These are phyloP conservation scores for Ganoderma lingzhi DNA, from an alignment of 1,284 basidiomycete genomes.

Conservation along the genomic window DNA sequence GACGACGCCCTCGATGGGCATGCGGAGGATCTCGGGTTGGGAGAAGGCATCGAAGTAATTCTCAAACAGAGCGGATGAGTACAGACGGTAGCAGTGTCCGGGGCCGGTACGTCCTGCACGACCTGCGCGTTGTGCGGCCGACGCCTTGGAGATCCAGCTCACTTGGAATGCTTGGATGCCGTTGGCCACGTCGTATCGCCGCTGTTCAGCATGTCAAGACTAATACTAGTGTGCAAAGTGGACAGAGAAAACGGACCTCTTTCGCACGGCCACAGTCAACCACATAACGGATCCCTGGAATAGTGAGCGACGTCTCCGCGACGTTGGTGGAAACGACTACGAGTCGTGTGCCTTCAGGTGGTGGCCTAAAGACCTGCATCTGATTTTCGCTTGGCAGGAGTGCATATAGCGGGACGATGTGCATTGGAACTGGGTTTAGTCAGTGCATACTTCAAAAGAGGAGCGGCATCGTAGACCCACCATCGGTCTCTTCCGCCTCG, in stretches of 20 bases:
- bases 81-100: slow-evolving; percentile 83
- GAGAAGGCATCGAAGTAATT: slow-evolving; percentile 91
- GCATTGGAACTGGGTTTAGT: slow-evolving; percentile 61
- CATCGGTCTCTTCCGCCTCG: slow-evolving; percentile 65
- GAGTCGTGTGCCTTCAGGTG: slow-evolving; percentile 69
- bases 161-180: slow-evolving; percentile 80
- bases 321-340: slow-evolving; percentile 84
- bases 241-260: slow-evolving; percentile 58
- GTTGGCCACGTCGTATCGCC: slow-evolving; percentile 64
- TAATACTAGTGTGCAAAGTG: neutral
- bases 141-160: slow-evolving; percentile 81
- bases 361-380: slow-evolving; percentile 75
- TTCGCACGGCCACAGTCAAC: slow-evolving; percentile 82
- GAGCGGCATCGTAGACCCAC: slow-evolving; percentile 46
- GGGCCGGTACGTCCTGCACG: slow-evolving; percentile 83
- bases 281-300: slow-evolving; percentile 81
- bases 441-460: neutral
- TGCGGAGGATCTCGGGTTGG: slow-evolving; percentile 92
- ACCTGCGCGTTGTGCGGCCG: slow-evolving; percentile 76
- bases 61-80: slow-evolving; percentile 84
- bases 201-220: slow-evolving; percentile 38
- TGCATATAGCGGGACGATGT: slow-evolving; percentile 80
- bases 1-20: slow-evolving; percentile 97
- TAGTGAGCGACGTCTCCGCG: slow-evolving; percentile 83
- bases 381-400: slow-evolving; percentile 77